Evolutionary conservation across 1,284 basidiomycete species (phyloP).

Genomic region (Coniferiporia sulphurascens): DNA sequence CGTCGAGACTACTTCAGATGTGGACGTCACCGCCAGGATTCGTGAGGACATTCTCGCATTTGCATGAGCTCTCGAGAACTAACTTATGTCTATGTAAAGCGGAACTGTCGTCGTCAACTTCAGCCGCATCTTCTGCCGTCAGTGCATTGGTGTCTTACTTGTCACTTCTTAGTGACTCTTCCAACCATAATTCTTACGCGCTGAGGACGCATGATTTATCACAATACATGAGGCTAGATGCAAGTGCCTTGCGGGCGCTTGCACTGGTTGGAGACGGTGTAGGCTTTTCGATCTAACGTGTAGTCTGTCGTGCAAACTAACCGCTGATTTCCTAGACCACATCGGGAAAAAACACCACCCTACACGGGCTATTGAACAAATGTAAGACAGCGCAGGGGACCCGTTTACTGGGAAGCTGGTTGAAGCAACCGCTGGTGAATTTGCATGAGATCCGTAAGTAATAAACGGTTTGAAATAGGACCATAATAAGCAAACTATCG

Average conservation of each 20-base stretch:
- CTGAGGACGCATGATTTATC: constrained; percentile 87
- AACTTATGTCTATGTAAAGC: constrained; percentile 38
- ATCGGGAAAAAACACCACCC: constrained; percentile 73
- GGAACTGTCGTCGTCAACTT: constrained; percentile 67
- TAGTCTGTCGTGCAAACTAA: background rate
- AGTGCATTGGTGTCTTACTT: constrained; percentile 85
- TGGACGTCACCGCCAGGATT: constrained; percentile 44
- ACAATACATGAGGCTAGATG: constrained; percentile 95
- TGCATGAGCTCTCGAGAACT: background rate
- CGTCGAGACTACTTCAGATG: constrained; percentile 38
- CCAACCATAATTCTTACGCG: constrained; percentile 79
- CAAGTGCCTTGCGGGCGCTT: constrained; percentile 88
- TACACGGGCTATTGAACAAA: constrained; percentile 88
- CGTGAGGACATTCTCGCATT: constrained; percentile 32
- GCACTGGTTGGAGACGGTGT: constrained; percentile 69
- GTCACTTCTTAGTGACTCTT: constrained; percentile 73
- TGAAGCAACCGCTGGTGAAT: constrained; percentile 96
- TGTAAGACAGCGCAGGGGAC: constrained; percentile 97
- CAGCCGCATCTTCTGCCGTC: constrained; percentile 71
- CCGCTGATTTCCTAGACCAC: constrained; percentile 33
- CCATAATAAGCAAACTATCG: background rate
- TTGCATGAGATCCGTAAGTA: constrained; percentile 85
- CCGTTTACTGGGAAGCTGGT: constrained; percentile 87
- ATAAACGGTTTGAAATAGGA: background rate
- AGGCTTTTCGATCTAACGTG: constrained; percentile 20